A percentile compares a stretch with the other conserved stretches of the same genome.
Evolutionary conservation across 495 filamentous ascomycete genomes (phyloP).

Genomic region (Xylona heveae): DNA sequence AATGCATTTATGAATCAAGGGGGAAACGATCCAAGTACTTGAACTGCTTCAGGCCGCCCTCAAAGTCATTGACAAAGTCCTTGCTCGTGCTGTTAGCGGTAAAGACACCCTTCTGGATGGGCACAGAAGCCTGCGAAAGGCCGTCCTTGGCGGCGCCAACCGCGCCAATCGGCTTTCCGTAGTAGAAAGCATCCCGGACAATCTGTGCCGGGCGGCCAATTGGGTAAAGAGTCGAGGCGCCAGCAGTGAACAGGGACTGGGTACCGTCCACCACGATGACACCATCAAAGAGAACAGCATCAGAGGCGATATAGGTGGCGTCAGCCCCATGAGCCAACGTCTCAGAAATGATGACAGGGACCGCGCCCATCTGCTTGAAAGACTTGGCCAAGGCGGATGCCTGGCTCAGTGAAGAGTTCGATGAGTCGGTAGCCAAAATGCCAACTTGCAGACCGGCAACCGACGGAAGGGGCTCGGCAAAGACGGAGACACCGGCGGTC

Average conservation of each 20-base stretch:
- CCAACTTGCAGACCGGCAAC: constrained; percentile 46
- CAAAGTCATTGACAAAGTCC: constrained; percentile 23
- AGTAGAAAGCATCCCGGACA: constrained; percentile 40
- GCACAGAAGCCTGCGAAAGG: constrained; percentile 22
- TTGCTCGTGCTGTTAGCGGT: constrained; percentile 12
- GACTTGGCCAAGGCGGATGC: constrained; percentile 23
- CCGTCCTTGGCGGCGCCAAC: constrained; percentile 26
- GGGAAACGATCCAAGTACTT: constrained; percentile 41
- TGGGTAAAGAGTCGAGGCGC: constrained; percentile 33
- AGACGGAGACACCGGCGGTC: constrained; percentile 39
- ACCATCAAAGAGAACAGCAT: constrained; percentile 52
- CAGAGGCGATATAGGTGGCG: constrained; percentile 48
- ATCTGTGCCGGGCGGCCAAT: constrained; percentile 42
- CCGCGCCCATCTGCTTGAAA: constrained; percentile 26
- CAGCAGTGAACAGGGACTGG: constrained; percentile 25
- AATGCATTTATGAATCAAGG: constrained; percentile 20
- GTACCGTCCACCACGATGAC: constrained; percentile 39
- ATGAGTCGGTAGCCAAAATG: constrained; percentile 31
- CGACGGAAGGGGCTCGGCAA: constrained; percentile 30
- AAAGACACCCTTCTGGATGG: constrained; percentile 27
- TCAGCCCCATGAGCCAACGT: constrained; percentile 30
- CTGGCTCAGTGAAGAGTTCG: constrained; percentile 19
- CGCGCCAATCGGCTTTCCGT: constrained; percentile 51
- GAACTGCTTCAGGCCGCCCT: constrained; percentile 40
- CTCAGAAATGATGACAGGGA: constrained; percentile 43